phyloP scores from a whole-genome alignment of 805 yeast genomes.

The Saccharomycopsis babjevae region DNA sequence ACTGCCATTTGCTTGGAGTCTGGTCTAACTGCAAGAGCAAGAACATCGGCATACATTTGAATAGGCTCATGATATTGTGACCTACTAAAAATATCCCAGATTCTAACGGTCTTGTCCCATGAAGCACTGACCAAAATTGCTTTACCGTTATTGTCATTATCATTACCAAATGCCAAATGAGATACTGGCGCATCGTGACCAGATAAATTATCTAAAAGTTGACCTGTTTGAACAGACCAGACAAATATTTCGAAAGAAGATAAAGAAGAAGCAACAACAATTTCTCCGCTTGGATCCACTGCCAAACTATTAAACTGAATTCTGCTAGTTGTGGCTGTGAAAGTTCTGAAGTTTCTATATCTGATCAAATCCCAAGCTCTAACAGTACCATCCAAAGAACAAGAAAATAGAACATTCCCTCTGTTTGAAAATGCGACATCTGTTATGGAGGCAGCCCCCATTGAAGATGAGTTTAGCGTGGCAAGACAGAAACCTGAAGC shows the following conservation, averaged over 20 bases:
- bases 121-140: slow-evolving; percentile 78
- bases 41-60: slow-evolving; percentile 73
- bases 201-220: slow-evolving; percentile 71
- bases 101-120: slow-evolving; percentile 91
- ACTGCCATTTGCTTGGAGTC: slow-evolving; percentile 90
- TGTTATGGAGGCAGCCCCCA: slow-evolving; percentile 57
- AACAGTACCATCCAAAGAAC: slow-evolving; percentile 92
- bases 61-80: slow-evolving; percentile 85
- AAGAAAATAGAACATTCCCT: slow-evolving; percentile 85
- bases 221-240: slow-evolving; percentile 97
- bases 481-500: slow-evolving; percentile 84
- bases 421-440: slow-evolving; percentile 68
- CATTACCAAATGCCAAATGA: slow-evolving; percentile 73
- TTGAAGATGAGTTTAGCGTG: slow-evolving; percentile 46
- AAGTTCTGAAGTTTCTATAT: slow-evolving; percentile 88
- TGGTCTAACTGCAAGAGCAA: slow-evolving; percentile 76
- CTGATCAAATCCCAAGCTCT: slow-evolving; percentile 95
- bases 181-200: slow-evolving; percentile 98
- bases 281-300: slow-evolving; percentile 95
- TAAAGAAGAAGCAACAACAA: slow-evolving; percentile 87
- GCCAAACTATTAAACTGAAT: slow-evolving; percentile 83
- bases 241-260: slow-evolving; percentile 87
- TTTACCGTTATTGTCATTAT: slow-evolving; percentile 34
- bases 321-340: slow-evolving; percentile 74
- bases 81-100: slow-evolving; percentile 89